These are phyloP conservation scores for Didymella pinodella DNA, from an alignment of 2,329 filamentous ascomycete genomes.

Conservation along the genomic window DNA sequence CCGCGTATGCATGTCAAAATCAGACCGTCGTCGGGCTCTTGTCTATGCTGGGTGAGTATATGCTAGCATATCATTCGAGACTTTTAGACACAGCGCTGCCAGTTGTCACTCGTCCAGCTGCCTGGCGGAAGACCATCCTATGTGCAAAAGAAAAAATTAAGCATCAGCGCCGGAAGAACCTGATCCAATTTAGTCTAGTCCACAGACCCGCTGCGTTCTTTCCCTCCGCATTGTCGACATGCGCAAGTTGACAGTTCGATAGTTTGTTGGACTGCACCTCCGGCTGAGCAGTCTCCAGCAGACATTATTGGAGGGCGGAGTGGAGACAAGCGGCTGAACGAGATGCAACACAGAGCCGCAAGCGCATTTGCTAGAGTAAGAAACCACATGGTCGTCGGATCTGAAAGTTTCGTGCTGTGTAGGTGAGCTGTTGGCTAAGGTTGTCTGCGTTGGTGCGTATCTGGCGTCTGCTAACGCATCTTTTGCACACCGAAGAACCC, in stretches of 20 bases:
- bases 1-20: neutral
- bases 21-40: neutral
- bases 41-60: neutral
- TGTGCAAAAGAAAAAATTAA: neutral
- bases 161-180: neutral
- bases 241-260: neutral
- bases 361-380: neutral
- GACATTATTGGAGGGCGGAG: neutral
- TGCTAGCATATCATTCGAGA: neutral
- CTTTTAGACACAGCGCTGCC: neutral
- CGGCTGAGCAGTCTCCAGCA: neutral
- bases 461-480: no score
- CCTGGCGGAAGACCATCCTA: neutral
- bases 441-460: neutral
- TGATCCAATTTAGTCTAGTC: neutral
- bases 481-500: no score
- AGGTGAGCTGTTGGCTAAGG: neutral
- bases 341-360: slow-evolving; percentile 6
- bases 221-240: neutral
- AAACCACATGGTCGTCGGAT: neutral
- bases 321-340: neutral
- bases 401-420: neutral
- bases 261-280: neutral
- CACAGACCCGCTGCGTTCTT: neutral
- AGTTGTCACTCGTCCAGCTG: neutral